These are phyloP conservation scores for Fusarium verticillioides DNA, from an alignment of 2,329 filamentous ascomycete species.

Conservation along the genomic window DNA sequence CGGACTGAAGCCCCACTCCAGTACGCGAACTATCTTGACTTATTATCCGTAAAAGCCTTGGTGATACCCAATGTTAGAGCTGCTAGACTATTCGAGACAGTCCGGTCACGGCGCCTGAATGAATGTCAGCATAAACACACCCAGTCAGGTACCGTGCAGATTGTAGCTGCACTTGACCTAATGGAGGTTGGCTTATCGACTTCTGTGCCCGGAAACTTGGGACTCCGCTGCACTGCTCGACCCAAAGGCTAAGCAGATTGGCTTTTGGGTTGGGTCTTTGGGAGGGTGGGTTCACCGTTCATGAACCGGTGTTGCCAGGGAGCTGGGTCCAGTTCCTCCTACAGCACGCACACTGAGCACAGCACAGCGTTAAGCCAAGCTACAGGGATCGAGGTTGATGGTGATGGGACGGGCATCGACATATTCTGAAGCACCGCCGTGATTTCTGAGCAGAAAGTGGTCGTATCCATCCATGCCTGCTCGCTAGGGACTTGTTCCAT, in stretches of 20 bases:
- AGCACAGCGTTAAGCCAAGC: not conserved
- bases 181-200: constrained; percentile 13
- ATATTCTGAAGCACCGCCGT: constrained; percentile 39
- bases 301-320: constrained; percentile 21
- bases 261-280: constrained; percentile 4
- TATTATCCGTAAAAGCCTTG: not conserved
- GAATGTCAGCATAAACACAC: constrained; percentile 19
- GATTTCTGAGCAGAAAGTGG: constrained; percentile 26
- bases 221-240: constrained; percentile 23
- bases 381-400: constrained; percentile 40
- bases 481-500: not conserved
- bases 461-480: constrained; percentile 23
- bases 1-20: constrained; percentile 5
- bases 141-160: constrained; percentile 22
- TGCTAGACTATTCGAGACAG: not conserved
- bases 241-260: constrained; percentile 20
- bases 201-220: constrained; percentile 32
- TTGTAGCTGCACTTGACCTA: constrained; percentile 15
- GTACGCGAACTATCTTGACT: not conserved
- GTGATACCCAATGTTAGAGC: not conserved
- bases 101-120: constrained; percentile 1
- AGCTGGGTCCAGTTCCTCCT: not conserved
- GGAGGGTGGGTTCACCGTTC: constrained; percentile 19
- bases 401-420: constrained; percentile 38
- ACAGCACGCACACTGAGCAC: not conserved